Evolutionary conservation across 139 green algal genomes (phyloP).

Genomic region (Limnomonas spitsbergensis): DNA sequence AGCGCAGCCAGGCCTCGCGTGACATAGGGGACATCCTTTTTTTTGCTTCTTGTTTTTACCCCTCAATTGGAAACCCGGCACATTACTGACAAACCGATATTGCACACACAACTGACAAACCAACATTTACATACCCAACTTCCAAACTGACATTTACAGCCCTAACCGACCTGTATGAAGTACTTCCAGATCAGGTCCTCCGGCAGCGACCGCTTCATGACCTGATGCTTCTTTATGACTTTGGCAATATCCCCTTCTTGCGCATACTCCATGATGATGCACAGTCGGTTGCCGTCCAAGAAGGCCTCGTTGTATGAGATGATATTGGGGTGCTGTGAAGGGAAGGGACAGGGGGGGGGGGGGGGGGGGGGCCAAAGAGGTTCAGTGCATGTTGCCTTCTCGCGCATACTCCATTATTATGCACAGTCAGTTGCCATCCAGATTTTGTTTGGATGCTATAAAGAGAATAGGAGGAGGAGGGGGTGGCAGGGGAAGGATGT

Average conservation of each 20-base stretch:
- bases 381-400: slow-evolving; percentile 68
- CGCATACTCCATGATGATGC: slow-evolving; percentile 83
- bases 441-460: slow-evolving; percentile 12
- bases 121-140: too few species aligned
- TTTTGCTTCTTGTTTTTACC: too few species aligned
- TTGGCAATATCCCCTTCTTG: slow-evolving; percentile 59
- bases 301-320: slow-evolving; percentile 70
- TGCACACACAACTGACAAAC: too few species aligned
- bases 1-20: too few species aligned
- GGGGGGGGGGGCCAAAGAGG: too few species aligned
- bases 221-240: slow-evolving; percentile 61
- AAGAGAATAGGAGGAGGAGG: background rate
- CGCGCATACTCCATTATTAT: slow-evolving; percentile 82
- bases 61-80: too few species aligned
- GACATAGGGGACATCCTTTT: too few species aligned
- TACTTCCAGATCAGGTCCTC: slow-evolving; percentile 77
- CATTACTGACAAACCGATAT: too few species aligned
- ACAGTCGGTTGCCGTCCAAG: slow-evolving; percentile 49
- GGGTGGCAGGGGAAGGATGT: too few species aligned
- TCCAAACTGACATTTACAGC: too few species aligned
- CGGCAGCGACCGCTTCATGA: slow-evolving; percentile 28
- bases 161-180: too few species aligned
- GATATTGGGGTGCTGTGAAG: slow-evolving; percentile 8
- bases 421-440: slow-evolving; percentile 52
- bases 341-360: too few species aligned